Evolutionary conservation across 257 asterid genomes (phyloP), one percentile per base, ranked within the genome.

Genomic region (Capsicum baccatum): DNA sequence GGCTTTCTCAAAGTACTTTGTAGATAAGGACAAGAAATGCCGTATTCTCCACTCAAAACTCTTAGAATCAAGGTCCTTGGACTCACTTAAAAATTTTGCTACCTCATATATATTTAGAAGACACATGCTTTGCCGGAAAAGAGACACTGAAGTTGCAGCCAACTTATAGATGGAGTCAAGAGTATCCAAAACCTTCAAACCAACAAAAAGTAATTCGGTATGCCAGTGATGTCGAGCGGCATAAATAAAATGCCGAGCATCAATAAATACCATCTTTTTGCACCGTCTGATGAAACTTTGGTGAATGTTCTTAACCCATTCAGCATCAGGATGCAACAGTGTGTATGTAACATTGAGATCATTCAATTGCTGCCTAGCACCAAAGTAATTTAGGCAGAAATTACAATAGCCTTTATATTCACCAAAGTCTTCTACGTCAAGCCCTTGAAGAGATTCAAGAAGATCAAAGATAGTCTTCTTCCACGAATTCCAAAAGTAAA

Each of bases 341-440:
- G 83, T 70, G 85, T 54, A 90, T 14, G 69, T 42, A 13, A 15
- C 79, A 42, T 79, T 87, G 0, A n/a, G 3, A 66, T 84, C 57
- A 66, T 86, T 70, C 0, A 60, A 9, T 12, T 79, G 82, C 86
- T 90, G 89, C 84, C 85, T 15, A 15, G 92, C 89, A 15, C 97
- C 97, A 82, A 92, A 92, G 86, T 88, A 92, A 50, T 76, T 79
- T 79, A 88, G 69, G 83, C 92, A 89, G 84, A 91, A 88, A 21
- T 84, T 84, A 4, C 66, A 84, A 6, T 48, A 59, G 55, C 57
- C 85, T 21, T 56, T 82, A 33, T 63, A 60, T 55, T 73, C 4
- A 9, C 83, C 13, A 35, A 76, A 68, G 19, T 86, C 68, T 39
- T 68, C 56, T 15, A 26, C 9, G 15, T 83, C 89, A 12, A 94